Evolutionary conservation across 352 stramenopile genomes (phyloP).

Genomic region (Phytophthora parvispora): DNA sequence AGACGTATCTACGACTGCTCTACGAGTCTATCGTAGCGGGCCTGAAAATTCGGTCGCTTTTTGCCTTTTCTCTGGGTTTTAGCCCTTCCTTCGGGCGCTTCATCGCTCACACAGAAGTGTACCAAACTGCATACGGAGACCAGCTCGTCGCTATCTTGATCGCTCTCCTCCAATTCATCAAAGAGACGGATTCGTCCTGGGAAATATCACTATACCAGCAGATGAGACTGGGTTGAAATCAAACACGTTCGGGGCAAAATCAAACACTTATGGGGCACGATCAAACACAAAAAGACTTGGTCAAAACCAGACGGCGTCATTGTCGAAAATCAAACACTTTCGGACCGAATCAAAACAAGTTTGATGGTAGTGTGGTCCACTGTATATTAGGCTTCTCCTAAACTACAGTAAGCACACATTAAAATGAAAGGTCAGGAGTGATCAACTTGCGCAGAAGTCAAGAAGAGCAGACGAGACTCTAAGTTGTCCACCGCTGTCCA

Average conservation of each 20-base stretch:
- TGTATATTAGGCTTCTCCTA: neutral
- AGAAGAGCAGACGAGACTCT: neutral
- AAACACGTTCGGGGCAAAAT: neutral
- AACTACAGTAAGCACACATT: neutral
- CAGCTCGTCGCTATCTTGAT: too few species aligned
- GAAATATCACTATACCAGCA: too few species aligned
- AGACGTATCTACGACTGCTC: too few species aligned
- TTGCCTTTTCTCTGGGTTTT: too few species aligned
- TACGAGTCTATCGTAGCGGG: too few species aligned
- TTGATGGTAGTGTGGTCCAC: neutral
- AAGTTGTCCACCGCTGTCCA: neutral
- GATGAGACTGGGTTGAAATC: slow-evolving; percentile 1
- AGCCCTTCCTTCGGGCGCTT: too few species aligned
- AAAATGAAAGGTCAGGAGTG: neutral
- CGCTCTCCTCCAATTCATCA: too few species aligned
- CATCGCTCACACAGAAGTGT: too few species aligned
- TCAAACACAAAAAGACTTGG: neutral
- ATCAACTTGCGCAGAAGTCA: neutral
- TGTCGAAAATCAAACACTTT: neutral
- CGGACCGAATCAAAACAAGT: neutral
- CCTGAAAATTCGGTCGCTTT: too few species aligned
- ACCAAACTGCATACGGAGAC: too few species aligned
- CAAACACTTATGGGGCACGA: neutral
- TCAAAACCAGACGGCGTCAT: neutral
- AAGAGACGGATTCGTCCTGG: too few species aligned